phyloP scores from a whole-genome alignment of 371 early-diverging fungal genomes.

The Actinomucor elegans region DNA sequence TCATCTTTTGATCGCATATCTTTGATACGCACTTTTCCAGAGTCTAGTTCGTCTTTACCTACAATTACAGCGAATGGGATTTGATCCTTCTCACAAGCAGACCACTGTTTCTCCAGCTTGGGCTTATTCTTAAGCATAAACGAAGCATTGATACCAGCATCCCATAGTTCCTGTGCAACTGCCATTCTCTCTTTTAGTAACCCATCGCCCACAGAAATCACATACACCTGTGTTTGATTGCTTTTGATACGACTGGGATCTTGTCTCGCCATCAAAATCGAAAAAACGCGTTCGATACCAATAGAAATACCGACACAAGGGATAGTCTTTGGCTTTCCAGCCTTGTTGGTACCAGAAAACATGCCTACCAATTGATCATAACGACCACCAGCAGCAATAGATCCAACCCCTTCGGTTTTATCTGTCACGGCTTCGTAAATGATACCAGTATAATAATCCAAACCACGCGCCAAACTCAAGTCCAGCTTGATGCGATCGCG shows the following conservation, averaged over 20 bases:
- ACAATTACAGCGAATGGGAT: slow-evolving; percentile 91
- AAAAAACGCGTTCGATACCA: slow-evolving; percentile 98
- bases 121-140: slow-evolving; percentile 93
- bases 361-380: slow-evolving; percentile 98
- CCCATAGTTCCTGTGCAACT: slow-evolving; percentile 87
- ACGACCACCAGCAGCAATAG: slow-evolving; percentile 98
- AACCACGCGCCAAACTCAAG: slow-evolving; percentile 94
- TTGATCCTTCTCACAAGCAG: slow-evolving; percentile 76
- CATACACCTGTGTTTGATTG: slow-evolving; percentile 85
- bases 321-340: slow-evolving; percentile 68
- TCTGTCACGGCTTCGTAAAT: slow-evolving; percentile 96
- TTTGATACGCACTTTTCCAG: slow-evolving; percentile 82
- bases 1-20: slow-evolving; percentile 71
- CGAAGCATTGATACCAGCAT: slow-evolving; percentile 72
- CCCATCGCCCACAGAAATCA: slow-evolving; percentile 80
- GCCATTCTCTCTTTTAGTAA: slow-evolving; percentile 90
- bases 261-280: slow-evolving; percentile 72
- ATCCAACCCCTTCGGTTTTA: slow-evolving; percentile 86
- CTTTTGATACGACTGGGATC: slow-evolving; percentile 66
- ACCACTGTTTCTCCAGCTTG: slow-evolving; percentile 80
- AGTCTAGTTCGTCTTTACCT: slow-evolving; percentile 78
- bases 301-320: slow-evolving; percentile 98
- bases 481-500: slow-evolving; percentile 76
- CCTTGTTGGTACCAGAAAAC: slow-evolving; percentile 74
- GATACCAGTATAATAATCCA: slow-evolving; percentile 99